Conservation (phyloP, 208 protist genomes). For the Hexamita inflata region DNA sequence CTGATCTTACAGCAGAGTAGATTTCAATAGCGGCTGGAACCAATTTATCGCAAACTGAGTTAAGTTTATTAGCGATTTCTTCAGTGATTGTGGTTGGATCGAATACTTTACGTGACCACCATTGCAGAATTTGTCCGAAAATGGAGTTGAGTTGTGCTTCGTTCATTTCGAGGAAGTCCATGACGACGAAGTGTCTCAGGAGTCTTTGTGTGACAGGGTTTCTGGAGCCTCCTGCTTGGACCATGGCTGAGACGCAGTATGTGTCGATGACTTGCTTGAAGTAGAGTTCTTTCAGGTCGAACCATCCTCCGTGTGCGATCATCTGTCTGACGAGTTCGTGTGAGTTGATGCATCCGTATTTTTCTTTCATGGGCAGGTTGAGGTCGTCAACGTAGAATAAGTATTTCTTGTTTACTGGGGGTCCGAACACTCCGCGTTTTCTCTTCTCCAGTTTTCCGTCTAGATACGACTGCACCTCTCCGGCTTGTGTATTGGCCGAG, state of each 20-base stretch:
- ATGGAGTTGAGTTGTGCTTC: background rate
- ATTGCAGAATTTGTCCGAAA: conserved; percentile 42
- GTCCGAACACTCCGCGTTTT: conserved; percentile 71
- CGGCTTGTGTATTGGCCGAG: conserved; percentile 48
- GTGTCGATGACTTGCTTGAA: conserved; percentile 80
- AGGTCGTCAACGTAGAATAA: conserved; percentile 92
- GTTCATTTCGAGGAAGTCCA: conserved; percentile 63
- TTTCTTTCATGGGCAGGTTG: conserved; percentile 79
- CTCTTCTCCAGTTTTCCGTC: conserved; percentile 78
- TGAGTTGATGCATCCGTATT: conserved; percentile 60
- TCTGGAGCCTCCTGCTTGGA: conserved; percentile 82
- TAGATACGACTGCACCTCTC: conserved; percentile 55
- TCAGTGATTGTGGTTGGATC: background rate
- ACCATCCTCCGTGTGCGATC: conserved; percentile 59
- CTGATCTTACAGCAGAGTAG: conserved; percentile 69
- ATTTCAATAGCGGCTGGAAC: conserved; percentile 69
- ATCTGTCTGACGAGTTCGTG: conserved; percentile 64
- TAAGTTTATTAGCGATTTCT: background rate
- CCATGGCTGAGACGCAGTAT: conserved; percentile 75
- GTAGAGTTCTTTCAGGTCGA: conserved; percentile 71
- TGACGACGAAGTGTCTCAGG: conserved; percentile 88
- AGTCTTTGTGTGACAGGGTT: conserved; percentile 80
- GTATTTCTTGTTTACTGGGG: conserved; percentile 76
- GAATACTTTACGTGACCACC: conserved; percentile 42
- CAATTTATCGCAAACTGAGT: background rate